These are phyloP conservation scores for Aphanomyces invadans DNA, from an alignment of 352 stramenopile genomes.

Conservation along the genomic window DNA sequence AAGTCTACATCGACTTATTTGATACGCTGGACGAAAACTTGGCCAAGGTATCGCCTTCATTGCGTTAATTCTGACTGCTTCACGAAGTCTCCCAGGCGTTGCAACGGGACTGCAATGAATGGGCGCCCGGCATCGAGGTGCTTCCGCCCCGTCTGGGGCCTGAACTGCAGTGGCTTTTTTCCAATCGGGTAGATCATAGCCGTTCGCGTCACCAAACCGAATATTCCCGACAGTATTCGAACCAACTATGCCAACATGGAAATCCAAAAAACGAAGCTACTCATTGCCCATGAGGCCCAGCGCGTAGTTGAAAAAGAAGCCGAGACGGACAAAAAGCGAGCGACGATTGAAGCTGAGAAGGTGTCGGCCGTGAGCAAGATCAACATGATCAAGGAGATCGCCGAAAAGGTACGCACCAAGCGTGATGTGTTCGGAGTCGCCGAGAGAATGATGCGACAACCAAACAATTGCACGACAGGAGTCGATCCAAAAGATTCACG, in stretches of 20 bases:
- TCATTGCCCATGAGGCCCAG: slow-evolving; percentile 15
- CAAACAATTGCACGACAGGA: no score
- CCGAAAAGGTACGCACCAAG: slow-evolving; percentile 1
- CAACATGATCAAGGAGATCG: slow-evolving; percentile 8
- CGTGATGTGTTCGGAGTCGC: no score
- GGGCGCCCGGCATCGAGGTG: slow-evolving; percentile 10
- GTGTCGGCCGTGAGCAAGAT: slow-evolving; percentile 9
- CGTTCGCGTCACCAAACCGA: slow-evolving; percentile 20
- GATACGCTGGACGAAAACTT: slow-evolving; percentile 14
- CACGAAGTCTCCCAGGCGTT: neutral
- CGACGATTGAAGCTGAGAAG: slow-evolving; percentile 17
- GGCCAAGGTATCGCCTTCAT: neutral
- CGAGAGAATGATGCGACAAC: no score
- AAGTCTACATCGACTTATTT: slow-evolving; percentile 21
- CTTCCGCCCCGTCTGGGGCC: neutral
- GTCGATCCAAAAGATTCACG: slow-evolving; percentile 7
- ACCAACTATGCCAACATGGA: slow-evolving; percentile 20
- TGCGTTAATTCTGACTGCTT: no score
- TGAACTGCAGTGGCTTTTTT: neutral
- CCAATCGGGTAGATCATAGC: slow-evolving; percentile 9
- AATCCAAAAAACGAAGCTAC: slow-evolving; percentile 18
- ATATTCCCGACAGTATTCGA: slow-evolving; percentile 8
- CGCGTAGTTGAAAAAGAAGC: slow-evolving; percentile 13
- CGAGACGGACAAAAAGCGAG: slow-evolving; percentile 14
- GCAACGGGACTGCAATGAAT: slow-evolving; percentile 1